phyloP scores from a whole-genome alignment of 129 eudicot species.

The Pittosporum tobira region DNA sequence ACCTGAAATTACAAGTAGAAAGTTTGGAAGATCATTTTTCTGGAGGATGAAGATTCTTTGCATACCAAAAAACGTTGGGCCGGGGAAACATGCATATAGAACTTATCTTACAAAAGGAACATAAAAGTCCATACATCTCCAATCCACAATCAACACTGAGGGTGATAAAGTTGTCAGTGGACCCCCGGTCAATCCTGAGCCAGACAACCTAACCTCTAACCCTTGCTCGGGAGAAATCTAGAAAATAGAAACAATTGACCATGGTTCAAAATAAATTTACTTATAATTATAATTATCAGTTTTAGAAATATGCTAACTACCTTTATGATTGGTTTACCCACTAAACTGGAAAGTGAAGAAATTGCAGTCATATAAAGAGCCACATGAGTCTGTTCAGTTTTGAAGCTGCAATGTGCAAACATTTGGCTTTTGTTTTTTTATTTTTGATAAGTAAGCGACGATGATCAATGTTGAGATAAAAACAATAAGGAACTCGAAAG shows the following conservation, averaged over 20 bases:
- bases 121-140: conserved; percentile 58
- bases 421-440: no score
- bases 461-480: neutral
- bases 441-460: no score
- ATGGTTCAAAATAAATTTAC: neutral
- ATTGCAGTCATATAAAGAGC: conserved; percentile 78
- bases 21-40: conserved; percentile 4
- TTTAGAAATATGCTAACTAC: conserved; percentile 17
- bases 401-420: conserved; percentile 47
- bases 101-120: conserved; percentile 11
- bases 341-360: conserved; percentile 67
- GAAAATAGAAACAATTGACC: neutral
- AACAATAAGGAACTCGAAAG: neutral
- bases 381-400: conserved; percentile 61
- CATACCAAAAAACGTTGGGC: neutral
- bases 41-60: neutral
- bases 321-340: conserved; percentile 55
- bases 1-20: conserved; percentile 31
- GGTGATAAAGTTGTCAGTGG: conserved; percentile 92
- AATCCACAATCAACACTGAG: conserved; percentile 44
- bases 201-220: conserved; percentile 65
- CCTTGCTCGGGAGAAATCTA: conserved; percentile 70
- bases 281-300: neutral
- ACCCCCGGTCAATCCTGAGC: conserved; percentile 65
- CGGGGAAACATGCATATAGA: neutral